Percentiles rank a stretch among this genome's conserved stretches.
phyloP scores from a whole-genome alignment of 129 eudicot species.

The Tagetes patula region DNA sequence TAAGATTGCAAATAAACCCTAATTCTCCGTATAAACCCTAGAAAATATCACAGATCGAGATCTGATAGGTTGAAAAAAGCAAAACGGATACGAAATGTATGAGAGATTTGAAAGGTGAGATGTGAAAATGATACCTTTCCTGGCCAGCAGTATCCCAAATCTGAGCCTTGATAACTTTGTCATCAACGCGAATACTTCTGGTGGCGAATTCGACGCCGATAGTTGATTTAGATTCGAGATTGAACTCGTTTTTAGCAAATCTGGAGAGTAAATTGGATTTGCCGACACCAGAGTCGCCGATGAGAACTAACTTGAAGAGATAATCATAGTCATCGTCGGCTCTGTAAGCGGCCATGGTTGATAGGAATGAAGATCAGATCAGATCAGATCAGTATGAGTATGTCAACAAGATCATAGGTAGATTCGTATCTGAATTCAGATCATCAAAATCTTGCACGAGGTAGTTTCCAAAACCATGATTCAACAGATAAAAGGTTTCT shows the following conservation, averaged over 20 bases:
- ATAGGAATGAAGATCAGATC: no score
- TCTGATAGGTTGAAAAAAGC: neutral
- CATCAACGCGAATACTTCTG: constrained; percentile 19
- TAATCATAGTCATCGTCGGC: constrained; percentile 17
- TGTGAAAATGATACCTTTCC: neutral
- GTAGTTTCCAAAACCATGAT: neutral
- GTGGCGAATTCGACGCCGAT: constrained; percentile 22
- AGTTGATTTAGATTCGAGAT: constrained; percentile 12
- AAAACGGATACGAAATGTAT: neutral
- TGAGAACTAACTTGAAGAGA: constrained; percentile 1
- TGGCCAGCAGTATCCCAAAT: constrained; percentile 15
- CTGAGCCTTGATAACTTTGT: constrained; percentile 6
- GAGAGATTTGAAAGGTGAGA: neutral
- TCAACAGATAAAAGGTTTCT: neutral
- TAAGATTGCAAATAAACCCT: neutral
- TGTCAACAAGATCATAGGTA: no score
- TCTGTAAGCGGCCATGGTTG: constrained; percentile 15
- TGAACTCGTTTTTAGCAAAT: constrained; percentile 15
- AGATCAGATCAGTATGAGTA: no score
- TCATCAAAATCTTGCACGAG: neutral
- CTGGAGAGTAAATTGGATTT: neutral
- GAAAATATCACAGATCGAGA: constrained; percentile 18
- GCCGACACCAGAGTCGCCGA: constrained; percentile 12
- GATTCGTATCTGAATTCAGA: neutral
- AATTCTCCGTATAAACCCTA: neutral